These are phyloP conservation scores for Penstemon eatonii DNA, from an alignment of 257 asterid species.

Conservation along the genomic window DNA sequence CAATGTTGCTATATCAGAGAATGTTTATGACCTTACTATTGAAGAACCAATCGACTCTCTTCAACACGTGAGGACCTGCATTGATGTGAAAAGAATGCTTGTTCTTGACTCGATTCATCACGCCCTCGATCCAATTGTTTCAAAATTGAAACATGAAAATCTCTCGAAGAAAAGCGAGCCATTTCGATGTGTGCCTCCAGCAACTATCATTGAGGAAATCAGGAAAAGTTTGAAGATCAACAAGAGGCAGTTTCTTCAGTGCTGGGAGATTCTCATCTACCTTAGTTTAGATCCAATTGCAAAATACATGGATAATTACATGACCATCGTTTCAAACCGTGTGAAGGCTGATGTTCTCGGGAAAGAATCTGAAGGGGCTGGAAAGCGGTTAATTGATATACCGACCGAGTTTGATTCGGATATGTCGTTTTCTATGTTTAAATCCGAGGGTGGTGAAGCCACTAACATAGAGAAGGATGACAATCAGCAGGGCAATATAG, in stretches of 20 bases:
- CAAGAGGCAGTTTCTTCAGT: conserved; percentile 76
- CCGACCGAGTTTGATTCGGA: conserved; percentile 68
- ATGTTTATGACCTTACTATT: conserved; percentile 76
- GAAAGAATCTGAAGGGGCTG: conserved; percentile 61
- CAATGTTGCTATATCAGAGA: conserved; percentile 57
- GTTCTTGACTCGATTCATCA: conserved; percentile 54
- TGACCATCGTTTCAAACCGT: conserved; percentile 47
- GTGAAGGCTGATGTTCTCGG: conserved; percentile 78
- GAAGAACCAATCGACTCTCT: conserved; percentile 95
- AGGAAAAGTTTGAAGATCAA: conserved; percentile 75
- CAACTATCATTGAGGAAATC: conserved; percentile 51
- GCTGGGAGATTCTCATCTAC: conserved; percentile 94
- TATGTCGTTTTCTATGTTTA: conserved; percentile 80
- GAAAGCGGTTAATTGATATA: conserved; percentile 68
- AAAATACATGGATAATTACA: conserved; percentile 57
- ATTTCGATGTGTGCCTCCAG: conserved; percentile 50
- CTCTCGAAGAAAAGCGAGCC: conserved; percentile 53
- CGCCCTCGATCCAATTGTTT: conserved; percentile 47
- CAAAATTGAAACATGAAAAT: conserved; percentile 55
- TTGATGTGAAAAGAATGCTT: conserved; percentile 76
- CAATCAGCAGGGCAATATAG: conserved; percentile 43
- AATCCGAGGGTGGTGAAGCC: conserved; percentile 47
- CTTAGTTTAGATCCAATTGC: conserved; percentile 53
- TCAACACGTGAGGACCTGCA: conserved; percentile 77
- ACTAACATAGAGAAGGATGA: conserved; percentile 48